These are phyloP conservation scores for Tothia fuscella DNA, from an alignment of 2,329 filamentous ascomycete species.

Conservation along the genomic window DNA sequence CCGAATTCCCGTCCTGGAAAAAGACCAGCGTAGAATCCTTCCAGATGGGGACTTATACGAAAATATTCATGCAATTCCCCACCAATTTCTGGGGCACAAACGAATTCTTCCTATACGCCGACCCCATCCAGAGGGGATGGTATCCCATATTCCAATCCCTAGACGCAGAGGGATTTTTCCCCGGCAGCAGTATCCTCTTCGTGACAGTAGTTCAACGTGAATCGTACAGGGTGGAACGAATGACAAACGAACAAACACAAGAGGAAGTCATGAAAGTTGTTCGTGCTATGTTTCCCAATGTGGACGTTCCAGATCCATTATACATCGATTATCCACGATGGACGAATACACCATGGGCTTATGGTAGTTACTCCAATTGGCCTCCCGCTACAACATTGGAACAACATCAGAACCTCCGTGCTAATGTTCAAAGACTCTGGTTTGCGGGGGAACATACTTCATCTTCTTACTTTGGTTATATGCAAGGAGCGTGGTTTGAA, in stretches of 20 bases:
- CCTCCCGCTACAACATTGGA: conserved; percentile 50
- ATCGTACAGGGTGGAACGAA: conserved; percentile 46
- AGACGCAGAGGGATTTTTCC: conserved; percentile 43
- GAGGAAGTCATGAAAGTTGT: conserved; percentile 46
- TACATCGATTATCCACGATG: conserved; percentile 51
- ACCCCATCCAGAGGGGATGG: conserved; percentile 36
- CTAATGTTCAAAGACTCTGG: conserved; percentile 49
- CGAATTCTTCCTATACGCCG: conserved; percentile 43
- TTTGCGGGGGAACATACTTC: conserved; percentile 56
- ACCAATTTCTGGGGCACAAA: conserved; percentile 51
- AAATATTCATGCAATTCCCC: conserved; percentile 59
- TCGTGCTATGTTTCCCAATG: conserved; percentile 48
- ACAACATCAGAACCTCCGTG: conserved; percentile 55
- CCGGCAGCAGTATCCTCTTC: conserved; percentile 53
- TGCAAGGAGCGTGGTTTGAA: conserved; percentile 38
- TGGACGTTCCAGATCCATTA: conserved; percentile 45
- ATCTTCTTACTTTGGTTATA: conserved; percentile 51
- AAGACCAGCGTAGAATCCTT: conserved; percentile 50
- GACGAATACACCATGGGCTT: conserved; percentile 38
- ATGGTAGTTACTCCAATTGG: conserved; percentile 58
- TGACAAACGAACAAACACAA: conserved; percentile 46
- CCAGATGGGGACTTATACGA: conserved; percentile 60
- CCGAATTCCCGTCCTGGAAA: conserved; percentile 53
- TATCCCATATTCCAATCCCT: conserved; percentile 56
- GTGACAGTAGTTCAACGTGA: conserved; percentile 48